Evolutionary conservation across 2,329 filamentous ascomycete species (phyloP).

Genomic region (Alternaria sp.): DNA sequence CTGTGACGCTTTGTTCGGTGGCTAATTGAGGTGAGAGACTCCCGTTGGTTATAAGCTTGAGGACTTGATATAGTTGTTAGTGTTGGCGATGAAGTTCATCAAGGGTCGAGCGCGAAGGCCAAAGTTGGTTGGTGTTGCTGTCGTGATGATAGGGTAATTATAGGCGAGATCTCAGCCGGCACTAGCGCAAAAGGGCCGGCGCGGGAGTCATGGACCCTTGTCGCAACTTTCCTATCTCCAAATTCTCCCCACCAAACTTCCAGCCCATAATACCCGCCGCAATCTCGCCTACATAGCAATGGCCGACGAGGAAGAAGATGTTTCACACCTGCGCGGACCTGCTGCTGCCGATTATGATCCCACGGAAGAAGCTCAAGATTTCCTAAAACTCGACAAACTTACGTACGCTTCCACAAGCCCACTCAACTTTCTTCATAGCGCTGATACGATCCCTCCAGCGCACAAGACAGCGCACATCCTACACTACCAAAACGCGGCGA

Average conservation of each 20-base stretch:
- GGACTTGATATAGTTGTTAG: background rate
- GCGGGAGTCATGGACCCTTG: conserved; percentile 6
- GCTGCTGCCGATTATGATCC: conserved; percentile 57
- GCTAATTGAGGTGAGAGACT: no score
- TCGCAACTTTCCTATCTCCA: conserved; percentile 6
- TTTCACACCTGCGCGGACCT: conserved; percentile 36
- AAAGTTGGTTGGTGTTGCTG: background rate
- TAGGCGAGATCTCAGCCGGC: background rate
- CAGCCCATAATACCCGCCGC: background rate
- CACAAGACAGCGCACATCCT: conserved; percentile 44
- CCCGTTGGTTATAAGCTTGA: no score
- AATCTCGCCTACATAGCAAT: conserved; percentile 16
- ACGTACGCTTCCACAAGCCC: conserved; percentile 55
- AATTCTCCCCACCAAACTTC: conserved; percentile 4
- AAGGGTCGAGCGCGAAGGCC: background rate
- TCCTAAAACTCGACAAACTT: conserved; percentile 72
- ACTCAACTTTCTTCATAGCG: background rate
- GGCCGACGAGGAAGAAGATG: conserved; percentile 51
- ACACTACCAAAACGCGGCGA: conserved; percentile 87
- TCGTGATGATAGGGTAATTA: background rate
- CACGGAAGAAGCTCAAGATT: conserved; percentile 86
- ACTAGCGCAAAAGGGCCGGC: background rate
- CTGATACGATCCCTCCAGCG: conserved; percentile 27
- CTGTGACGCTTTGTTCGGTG: no score
- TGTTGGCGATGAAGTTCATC: background rate